Conservation (phyloP, 495 filamentous ascomycete genomes). For the Penicillium longicatenatum region DNA sequence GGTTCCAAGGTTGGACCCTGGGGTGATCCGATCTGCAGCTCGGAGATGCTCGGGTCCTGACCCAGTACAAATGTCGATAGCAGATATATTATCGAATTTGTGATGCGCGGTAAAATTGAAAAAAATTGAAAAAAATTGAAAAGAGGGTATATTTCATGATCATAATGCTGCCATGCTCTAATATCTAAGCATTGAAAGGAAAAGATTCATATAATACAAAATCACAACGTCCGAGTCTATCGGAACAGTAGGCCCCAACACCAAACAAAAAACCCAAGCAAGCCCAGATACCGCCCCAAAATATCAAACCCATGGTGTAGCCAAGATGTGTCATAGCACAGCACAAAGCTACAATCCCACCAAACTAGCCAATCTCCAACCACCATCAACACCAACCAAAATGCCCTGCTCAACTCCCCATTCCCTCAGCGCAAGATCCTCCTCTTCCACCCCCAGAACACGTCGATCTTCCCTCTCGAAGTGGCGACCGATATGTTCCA, state of each 20-base stretch:
- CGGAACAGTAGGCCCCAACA: too few relatives aligned
- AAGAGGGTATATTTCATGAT: background rate
- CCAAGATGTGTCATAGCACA: background rate
- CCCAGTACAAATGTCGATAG: too few relatives aligned
- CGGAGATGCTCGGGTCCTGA: background rate
- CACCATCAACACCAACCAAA: conserved; percentile 21
- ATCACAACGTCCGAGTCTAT: too few relatives aligned
- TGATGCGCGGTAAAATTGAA: too few relatives aligned
- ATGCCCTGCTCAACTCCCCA: conserved; percentile 58
- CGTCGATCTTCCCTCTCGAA: conserved; percentile 55
- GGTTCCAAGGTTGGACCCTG: background rate
- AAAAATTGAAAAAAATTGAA: too few relatives aligned
- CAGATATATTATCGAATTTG: too few relatives aligned
- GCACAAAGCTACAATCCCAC: background rate
- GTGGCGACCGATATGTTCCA: conserved; percentile 91
- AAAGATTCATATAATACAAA: background rate
- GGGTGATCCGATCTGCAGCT: background rate
- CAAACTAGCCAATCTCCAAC: conserved; percentile 13
- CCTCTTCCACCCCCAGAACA: conserved; percentile 28
- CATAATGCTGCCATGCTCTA: background rate
- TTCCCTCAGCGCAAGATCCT: conserved; percentile 49
- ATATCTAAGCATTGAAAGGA: background rate
- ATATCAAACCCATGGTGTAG: background rate
- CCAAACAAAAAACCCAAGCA: too few relatives aligned
- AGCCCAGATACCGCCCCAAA: background rate